Conservation (phyloP, 2,329 filamentous ascomycete genomes). For the Penicillium brasilianum region DNA sequence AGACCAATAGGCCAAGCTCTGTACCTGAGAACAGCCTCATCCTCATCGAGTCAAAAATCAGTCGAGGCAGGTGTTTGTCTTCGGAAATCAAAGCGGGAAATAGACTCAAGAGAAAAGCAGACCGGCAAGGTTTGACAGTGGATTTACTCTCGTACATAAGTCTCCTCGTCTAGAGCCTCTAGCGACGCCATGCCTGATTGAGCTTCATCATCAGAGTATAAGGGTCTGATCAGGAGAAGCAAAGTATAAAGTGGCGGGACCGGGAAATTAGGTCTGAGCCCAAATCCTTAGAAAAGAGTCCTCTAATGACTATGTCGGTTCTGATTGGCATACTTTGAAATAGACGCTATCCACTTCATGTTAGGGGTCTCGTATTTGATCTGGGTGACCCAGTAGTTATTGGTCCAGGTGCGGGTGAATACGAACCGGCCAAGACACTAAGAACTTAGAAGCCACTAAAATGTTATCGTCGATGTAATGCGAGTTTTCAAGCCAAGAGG, state of each 20-base stretch:
- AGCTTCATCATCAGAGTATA: not conserved
- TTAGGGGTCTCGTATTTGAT: conserved; percentile 15
- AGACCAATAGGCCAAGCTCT: not conserved
- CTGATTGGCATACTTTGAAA: not conserved
- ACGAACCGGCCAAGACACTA: conserved; percentile 17
- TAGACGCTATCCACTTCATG: not conserved
- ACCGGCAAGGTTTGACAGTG: not conserved
- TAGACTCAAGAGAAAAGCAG: not conserved
- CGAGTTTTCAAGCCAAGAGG: not conserved
- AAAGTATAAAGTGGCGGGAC: not conserved
- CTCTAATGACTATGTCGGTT: not conserved
- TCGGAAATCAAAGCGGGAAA: not conserved
- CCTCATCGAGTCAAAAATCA: not conserved
- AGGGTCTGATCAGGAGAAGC: not conserved
- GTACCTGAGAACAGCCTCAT: not conserved
- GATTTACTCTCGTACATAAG: not conserved
- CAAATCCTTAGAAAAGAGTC: not conserved
- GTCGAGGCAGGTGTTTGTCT: not conserved
- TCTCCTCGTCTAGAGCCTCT: not conserved
- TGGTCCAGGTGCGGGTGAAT: conserved; percentile 15
- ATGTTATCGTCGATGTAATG: not conserved
- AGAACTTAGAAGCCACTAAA: conserved; percentile 2
- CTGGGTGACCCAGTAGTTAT: not conserved
- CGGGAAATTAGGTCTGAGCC: not conserved
- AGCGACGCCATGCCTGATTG: not conserved